Percentiles rank a stretch among this genome's conserved stretches.
Evolutionary conservation across 164 flowering plant species (phyloP).

Genomic region (Chimonanthus praecox): DNA sequence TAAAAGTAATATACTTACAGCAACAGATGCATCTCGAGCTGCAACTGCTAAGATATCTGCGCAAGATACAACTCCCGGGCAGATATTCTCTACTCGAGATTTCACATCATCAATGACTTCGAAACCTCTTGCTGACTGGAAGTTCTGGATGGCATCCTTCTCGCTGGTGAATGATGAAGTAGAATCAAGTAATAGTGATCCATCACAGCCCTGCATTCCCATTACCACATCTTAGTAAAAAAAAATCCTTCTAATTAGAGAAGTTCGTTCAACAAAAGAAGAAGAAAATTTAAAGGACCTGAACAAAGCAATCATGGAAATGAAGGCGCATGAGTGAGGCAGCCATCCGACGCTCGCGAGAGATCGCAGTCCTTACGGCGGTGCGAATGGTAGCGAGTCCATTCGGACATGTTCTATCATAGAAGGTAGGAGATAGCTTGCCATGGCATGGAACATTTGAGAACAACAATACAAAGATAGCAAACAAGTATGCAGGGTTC

Average conservation of each 20-base stretch:
- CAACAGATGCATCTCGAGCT: constrained; percentile 29
- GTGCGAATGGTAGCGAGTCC: constrained; percentile 6
- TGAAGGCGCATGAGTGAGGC: constrained; percentile 77
- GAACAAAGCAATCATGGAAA: constrained; percentile 82
- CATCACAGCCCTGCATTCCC: constrained; percentile 64
- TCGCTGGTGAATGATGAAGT: constrained; percentile 23
- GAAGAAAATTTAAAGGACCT: constrained; percentile 30
- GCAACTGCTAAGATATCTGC: constrained; percentile 41
- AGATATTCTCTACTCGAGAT: constrained; percentile 30
- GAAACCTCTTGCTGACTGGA: constrained; percentile 30
- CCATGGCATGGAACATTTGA: background rate
- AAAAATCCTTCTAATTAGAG: no score
- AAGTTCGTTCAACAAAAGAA: no score
- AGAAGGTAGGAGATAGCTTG: constrained; percentile 7
- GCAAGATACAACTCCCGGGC: constrained; percentile 44
- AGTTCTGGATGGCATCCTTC: constrained; percentile 18
- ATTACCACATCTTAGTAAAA: background rate
- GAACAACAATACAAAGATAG: background rate
- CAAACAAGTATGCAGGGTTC: no score
- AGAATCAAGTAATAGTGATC: constrained; percentile 61
- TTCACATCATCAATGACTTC: constrained; percentile 37
- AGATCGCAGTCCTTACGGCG: constrained; percentile 6
- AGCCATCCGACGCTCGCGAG: constrained; percentile 58
- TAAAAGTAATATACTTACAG: constrained; percentile 14
- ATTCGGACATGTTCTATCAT: constrained; percentile 7